Evolutionary conservation across 1,284 basidiomycete genomes (phyloP), one percentile per base, ranked within the genome.

Genomic region (Phenoliferia sp.): DNA sequence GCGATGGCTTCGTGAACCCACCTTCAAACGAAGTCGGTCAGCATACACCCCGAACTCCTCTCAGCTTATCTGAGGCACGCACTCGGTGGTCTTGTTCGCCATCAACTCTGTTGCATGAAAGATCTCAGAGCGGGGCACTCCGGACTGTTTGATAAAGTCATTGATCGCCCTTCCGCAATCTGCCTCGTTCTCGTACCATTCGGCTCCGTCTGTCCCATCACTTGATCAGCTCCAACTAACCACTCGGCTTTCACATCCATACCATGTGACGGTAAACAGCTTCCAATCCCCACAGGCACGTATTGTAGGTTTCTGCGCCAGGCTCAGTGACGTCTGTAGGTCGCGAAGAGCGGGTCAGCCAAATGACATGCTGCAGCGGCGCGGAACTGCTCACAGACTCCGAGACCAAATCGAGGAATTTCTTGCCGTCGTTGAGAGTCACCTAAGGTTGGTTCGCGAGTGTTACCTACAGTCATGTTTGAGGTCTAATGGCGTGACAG

Each of bases 371-470:
- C n/a, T 22, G 48, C 48, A 9, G 5, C 7, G 7, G 22, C 48
- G 5, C 17, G 9, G 48, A 19, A 26, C 6, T 29, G 10, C 29
- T n/a, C 22, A 54, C 35, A 64, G 55, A 64, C 57, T 36, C 72
- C 72, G 28, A 73, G 61, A 2, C 72, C 72, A 32, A 73, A 69
- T 1, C 66, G 68, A 3, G 70, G 70, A 54, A 70, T 69, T 48
- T 26, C 48, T 63, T 61, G 32, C 69, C 69, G 34, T 73, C 69
- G 66, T 71, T 71, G 31, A 98, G 84, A 6, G 48, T 52, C 48
- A 52, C 48, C 22, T 52, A 52, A 5, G 48, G 48, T 26, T 76
- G 88, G 90, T 82, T 92, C 90, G 35, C 93, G 94, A 32, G 88
- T 82, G 36, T 52, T n/a, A n/a, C n/a, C n/a, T n/a, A n/a, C n/a